Evolutionary conservation across 2,329 filamentous ascomycete species (phyloP), one percentile per base, ranked within the genome.

Genomic region (Talaromyces marneffei): DNA sequence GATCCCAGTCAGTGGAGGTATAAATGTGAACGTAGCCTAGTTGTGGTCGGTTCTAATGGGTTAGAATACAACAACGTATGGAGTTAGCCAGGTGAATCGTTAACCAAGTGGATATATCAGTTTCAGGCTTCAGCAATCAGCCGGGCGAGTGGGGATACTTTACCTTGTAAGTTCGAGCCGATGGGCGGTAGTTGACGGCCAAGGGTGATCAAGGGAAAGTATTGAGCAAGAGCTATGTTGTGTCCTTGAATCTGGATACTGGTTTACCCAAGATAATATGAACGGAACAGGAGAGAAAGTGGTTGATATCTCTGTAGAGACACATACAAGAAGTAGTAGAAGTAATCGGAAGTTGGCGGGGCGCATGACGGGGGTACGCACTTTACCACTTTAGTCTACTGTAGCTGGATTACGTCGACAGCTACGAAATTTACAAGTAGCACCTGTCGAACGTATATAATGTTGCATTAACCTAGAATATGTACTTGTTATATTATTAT

Each of bases 331-430:
- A 46, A 46, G 42, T 20, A 33, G 48, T 20, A 33, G 48, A 52
- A 52, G 48, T 31, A 27, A 42, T 52, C 44, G 62, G 59, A 48
- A 61, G 59, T 59, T 40, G 35, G 59, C 54, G 59, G 59, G 62
- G 62, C 62, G 60, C 62, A 63, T 63, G 62, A 63, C 59, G 50
- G 54, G 40, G 60, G 44, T 42, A 33, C 33, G 39, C 54, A 44
- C 54, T 52, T 33, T 33, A 35, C 48, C 18, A 23, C 48, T 52
- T 52, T 52, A 29, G 48, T 33, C 27, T 48, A 48, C 29, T 25
- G 16, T 55, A 29, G 44, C 44, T n/a, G 25, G 48, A 52, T 33
- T 57, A 57, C 25, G 54, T 44, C 54, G 54, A 23, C 20, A 39
- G n/a, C 27, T 31, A 33, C 27, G 27, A 20, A n/a, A 20, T 3